phyloP scores from a whole-genome alignment of 1,139 yeast genomes.

The Candida pseudocylindracea region DNA sequence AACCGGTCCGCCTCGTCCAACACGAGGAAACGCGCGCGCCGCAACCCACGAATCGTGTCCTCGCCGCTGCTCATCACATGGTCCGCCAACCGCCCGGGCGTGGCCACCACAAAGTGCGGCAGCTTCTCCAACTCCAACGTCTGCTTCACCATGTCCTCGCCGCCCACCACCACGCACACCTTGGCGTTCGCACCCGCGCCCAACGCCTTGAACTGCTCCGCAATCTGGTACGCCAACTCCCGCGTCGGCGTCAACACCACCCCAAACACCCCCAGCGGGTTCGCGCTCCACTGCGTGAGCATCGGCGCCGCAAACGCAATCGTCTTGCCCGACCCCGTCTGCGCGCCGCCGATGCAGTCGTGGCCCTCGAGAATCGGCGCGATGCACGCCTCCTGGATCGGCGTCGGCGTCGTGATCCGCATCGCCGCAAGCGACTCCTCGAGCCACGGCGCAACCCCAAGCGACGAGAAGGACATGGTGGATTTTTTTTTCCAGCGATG shows the following conservation, averaged over 20 bases:
- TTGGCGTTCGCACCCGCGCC: conserved; percentile 79
- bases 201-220: conserved; percentile 85
- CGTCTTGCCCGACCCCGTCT: conserved; percentile 96
- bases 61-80: conserved; percentile 79
- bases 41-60: conserved; percentile 62
- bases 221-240: conserved; percentile 88
- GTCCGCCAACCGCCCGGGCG: conserved; percentile 94
- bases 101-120: conserved; percentile 91
- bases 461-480: conserved; percentile 24
- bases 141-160: conserved; percentile 79
- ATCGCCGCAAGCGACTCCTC: conserved; percentile 59
- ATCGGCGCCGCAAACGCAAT: conserved; percentile 95
- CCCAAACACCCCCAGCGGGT: conserved; percentile 86
- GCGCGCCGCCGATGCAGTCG: conserved; percentile 96
- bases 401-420: conserved; percentile 68
- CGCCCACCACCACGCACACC: conserved; percentile 75
- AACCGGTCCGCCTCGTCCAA: conserved; percentile 93
- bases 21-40: conserved; percentile 59
- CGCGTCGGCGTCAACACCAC: conserved; percentile 83
- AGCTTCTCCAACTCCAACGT: conserved; percentile 57
- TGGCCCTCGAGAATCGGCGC: conserved; percentile 66
- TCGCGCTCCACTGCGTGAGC: conserved; percentile 84
- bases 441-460: conserved; percentile 80
- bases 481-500: neutral
- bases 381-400: conserved; percentile 73